phyloP scores from a whole-genome alignment of 805 yeast species.

The Alloascoidea hylecoeti region DNA sequence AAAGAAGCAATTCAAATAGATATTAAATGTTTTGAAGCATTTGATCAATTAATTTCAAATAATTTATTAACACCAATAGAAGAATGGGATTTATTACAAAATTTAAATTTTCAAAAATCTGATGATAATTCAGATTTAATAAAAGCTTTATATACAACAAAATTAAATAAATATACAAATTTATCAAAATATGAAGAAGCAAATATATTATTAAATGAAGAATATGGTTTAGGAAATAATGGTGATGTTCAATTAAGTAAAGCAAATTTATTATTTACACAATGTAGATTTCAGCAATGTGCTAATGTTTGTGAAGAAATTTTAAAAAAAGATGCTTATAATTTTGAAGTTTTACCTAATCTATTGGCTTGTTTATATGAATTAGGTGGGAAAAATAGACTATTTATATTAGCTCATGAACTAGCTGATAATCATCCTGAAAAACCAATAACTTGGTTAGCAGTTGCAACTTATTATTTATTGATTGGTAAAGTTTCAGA shows the following conservation, averaged over 20 bases:
- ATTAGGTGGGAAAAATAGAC: conserved; percentile 64
- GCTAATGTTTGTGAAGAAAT: conserved; percentile 52
- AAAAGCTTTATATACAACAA: conserved; percentile 60
- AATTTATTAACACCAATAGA: conserved; percentile 71
- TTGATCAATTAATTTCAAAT: conserved; percentile 59
- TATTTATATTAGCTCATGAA: conserved; percentile 71
- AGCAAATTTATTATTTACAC: conserved; percentile 59
- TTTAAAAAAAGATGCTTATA: conserved; percentile 43
- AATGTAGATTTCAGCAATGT: conserved; percentile 71
- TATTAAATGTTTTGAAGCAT: conserved; percentile 88
- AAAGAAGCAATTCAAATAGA: conserved; percentile 80
- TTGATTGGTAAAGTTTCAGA: conserved; percentile 60
- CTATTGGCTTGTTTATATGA: conserved; percentile 81
- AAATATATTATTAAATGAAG: conserved; percentile 49
- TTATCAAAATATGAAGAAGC: conserved; percentile 47
- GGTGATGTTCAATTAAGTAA: conserved; percentile 53
- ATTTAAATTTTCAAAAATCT: conserved; percentile 49
- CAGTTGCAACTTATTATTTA: conserved; percentile 84
- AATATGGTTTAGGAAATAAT: conserved; percentile 56
- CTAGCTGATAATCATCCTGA: conserved; percentile 76
- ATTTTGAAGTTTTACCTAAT: conserved; percentile 57
- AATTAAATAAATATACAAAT: conserved; percentile 57
- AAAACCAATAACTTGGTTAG: conserved; percentile 77
- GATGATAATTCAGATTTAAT: conserved; percentile 75
- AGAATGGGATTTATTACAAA: conserved; percentile 66